Percentiles rank a stretch among this genome's conserved stretches.
These are phyloP conservation scores for Berberis vulgaris DNA, from an alignment of 164 flowering plant species.

Conservation along the genomic window DNA sequence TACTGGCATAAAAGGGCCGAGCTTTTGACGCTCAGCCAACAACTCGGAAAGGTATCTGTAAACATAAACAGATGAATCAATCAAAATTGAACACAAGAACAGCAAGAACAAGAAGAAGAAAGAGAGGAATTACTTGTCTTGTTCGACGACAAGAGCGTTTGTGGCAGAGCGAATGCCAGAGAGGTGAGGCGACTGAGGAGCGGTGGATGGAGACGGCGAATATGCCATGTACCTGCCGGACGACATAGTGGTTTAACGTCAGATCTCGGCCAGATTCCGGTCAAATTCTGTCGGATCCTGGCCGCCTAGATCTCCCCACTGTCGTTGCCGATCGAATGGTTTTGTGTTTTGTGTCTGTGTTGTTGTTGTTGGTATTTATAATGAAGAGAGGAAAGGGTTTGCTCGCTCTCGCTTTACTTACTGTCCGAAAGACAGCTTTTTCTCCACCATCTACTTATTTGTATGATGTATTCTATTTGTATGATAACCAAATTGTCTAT, in stretches of 20 bases:
- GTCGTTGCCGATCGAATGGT: no score
- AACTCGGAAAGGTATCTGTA: slow-evolving; percentile 79
- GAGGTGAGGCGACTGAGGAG: slow-evolving; percentile 83
- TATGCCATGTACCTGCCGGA: slow-evolving; percentile 89
- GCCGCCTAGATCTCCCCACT: no score
- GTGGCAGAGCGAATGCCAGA: slow-evolving; percentile 59
- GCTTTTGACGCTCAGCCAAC: slow-evolving; percentile 72
- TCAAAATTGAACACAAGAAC: neutral
- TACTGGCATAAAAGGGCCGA: slow-evolving; percentile 73
- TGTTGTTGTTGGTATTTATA: no score
- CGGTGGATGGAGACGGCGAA: slow-evolving; percentile 83
- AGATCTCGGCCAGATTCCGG: no score
- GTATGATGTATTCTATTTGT: no score
- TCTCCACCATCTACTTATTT: no score
- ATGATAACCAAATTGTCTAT: no score
- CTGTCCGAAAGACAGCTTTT: no score
- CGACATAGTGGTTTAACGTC: slow-evolving; percentile 21
- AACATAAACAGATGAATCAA: neutral
- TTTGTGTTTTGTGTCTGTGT: no score
- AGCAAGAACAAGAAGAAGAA: neutral
- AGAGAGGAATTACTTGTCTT: slow-evolving; percentile 54
- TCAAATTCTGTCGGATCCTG: no score
- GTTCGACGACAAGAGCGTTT: slow-evolving; percentile 54
- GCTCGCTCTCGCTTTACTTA: no score
- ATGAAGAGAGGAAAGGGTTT: no score